Evolutionary conservation across 805 yeast genomes (phyloP).

Genomic region (Candida pseudofarinosa): DNA sequence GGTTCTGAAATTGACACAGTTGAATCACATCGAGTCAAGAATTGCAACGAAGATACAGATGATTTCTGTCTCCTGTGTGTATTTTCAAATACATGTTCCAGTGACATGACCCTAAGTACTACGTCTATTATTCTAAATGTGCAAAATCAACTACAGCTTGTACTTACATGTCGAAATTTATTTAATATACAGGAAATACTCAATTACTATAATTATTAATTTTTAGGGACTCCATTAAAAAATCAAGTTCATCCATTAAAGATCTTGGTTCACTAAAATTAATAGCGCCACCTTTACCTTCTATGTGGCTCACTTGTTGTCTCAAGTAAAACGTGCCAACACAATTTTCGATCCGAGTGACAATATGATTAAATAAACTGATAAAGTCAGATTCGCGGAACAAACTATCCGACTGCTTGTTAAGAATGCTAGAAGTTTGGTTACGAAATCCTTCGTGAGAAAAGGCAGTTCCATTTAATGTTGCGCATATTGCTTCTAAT

Average conservation of each 20-base stretch:
- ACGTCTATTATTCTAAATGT: neutral
- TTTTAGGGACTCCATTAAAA: neutral
- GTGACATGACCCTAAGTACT: neutral
- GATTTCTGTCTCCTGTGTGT: neutral
- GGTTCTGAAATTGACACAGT: neutral
- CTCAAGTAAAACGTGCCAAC: conserved; percentile 34
- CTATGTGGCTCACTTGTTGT: conserved; percentile 22
- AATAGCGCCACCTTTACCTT: conserved; percentile 21
- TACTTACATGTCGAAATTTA: neutral
- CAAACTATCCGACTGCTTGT: conserved; percentile 12
- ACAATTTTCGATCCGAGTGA: conserved; percentile 65
- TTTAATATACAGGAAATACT: neutral
- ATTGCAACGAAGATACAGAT: conserved; percentile 1
- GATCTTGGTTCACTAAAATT: conserved; percentile 15
- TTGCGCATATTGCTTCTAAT: conserved; percentile 56
- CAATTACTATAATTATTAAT: neutral
- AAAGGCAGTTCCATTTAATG: conserved; percentile 40
- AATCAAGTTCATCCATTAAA: conserved; percentile 22
- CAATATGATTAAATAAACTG: conserved; percentile 57
- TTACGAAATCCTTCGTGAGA: conserved; percentile 23
- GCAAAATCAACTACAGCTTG: neutral
- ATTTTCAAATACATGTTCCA: conserved; percentile 1
- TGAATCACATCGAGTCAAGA: neutral
- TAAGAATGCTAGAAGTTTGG: conserved; percentile 21
- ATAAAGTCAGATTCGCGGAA: conserved; percentile 42